Base-by-base conservation (phyloP, 1,139 yeast species). In the Kodamaea plutei region DNA sequence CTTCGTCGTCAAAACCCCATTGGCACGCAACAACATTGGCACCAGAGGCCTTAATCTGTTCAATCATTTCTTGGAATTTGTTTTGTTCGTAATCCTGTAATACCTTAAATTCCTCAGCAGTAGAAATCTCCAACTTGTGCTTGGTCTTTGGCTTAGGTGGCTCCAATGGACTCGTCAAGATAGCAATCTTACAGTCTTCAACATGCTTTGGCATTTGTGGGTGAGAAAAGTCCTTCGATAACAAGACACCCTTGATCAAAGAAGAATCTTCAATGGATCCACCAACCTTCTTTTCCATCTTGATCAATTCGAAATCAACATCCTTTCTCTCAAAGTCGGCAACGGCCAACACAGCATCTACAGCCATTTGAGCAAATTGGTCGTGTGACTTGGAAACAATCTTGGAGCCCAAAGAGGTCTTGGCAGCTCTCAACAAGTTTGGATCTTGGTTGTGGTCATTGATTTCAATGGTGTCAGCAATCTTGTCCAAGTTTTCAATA, bases 1-100 rank as follows among this genome's bases (percentile, higher is more conserved):
- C 98, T 65, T 93, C 98, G 58, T 93, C 99, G 56, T 93, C 98
- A 53, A 93, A 93, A 9, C 99, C 99, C 98, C 98, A 91, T 66
- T 91, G 99, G 64, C 98, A 91, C 23, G 94, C 93, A 36, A 91
- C 98, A 31, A 89, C 77, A 56, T 89, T 91, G 20, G 99, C 98
- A 20, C 98, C 98, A 1, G 95, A 73, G 14, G 73, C 76, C 61
- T 93, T 89, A 34, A 91, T 95, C 40, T 72, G 66, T 40, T 81
- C 74, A 40, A 91, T 88, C 98, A 93, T 91, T 56, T 85, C 88
- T 54, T 72, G 77, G 54, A 91, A 93, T 58, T 87, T 89, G 42
- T 80, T 79, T 45, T 83, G 93, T 67, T 91, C 99, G 56, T 91
- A 91, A 32, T 77, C 77, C 64, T 93, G 98, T 52, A 91, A 73